Evolutionary conservation across 2,329 filamentous ascomycete species (phyloP), one percentile per base, ranked within the genome.

Genomic region (Cladosporium phlei): DNA sequence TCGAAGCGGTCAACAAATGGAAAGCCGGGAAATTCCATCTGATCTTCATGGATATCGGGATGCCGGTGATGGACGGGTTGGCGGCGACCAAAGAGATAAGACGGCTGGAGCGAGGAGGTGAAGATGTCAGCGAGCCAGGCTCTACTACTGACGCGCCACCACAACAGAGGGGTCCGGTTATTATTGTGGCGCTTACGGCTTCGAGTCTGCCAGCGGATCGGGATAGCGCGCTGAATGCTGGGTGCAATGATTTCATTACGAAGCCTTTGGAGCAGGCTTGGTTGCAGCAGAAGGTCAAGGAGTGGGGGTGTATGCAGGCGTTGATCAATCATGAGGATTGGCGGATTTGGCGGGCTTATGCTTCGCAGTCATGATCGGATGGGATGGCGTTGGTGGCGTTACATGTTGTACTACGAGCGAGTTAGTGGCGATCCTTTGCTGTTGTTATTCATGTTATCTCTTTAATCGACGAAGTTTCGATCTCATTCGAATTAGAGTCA

Each of bases 301-400:
- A 96, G 74, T 95, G 90, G 90, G 90, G 90, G 48, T 95, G 89
- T 70, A 96, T 96, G 90, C 90, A 95, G 71, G 90, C 90, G 7
- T 76, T 95, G 17, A 95, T 95, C 60, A 89, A 96, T 69, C 95
- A 90, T 63, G 88, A 95, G 63, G 89, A 89, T 51, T 96, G 90
- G 90, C 81, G 88, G 42, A 87, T 88, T 67, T 95, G 90, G 90
- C 94, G 94, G 65, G 30, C n/a, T 5, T 33, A 33, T 17, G n/a
- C n/a, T n/a, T n/a, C n/a, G n/a, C n/a, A n/a, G n/a, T n/a, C n/a
- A n/a, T n/a, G n/a, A n/a, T n/a, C n/a, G n/a, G n/a, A n/a, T n/a
- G n/a, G n/a, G n/a, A n/a, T n/a, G n/a, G n/a, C n/a, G n/a, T n/a
- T n/a, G n/a, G n/a, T n/a, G n/a, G n/a, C n/a, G n/a, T n/a, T n/a